Base-by-base conservation (phyloP, 371 early-diverging fungal species). In the Saksenaea oblongispora region DNA sequence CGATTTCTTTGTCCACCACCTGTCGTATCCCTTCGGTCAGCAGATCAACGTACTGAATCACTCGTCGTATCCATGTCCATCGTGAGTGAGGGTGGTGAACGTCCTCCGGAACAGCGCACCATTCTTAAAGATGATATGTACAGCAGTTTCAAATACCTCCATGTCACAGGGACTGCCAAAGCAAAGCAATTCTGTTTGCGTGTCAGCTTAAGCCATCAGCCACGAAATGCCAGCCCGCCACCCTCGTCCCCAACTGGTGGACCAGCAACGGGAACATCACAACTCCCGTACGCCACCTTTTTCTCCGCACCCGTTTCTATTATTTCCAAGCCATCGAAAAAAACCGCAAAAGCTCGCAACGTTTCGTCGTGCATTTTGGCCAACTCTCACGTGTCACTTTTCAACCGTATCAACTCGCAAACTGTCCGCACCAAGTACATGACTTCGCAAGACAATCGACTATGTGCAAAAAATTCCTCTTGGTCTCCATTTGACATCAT, bases 1-100 rank as follows among this genome's bases (percentile, higher is more conserved):
- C 84, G 95, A 1, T 94, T 93, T 69, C 66, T 94, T 35, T 93
- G 93, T 63, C 95, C 95, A 55, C 93, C 95, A 27, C 95, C 95
- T 3, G 82, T 91, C n/a, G 86, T 93, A 2, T 80, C 84, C 28
- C 70, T 91, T 62, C 73, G 82, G 54, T 62, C 66, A 41, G 83
- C 86, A 36, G 72, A 47, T 35, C 56, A 36, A 18, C 14, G 59
- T 22, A 31, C 56, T 8, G 39, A 42, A 26, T 24, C 55, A 17
- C 39, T 65, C 51, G 68, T 57, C 76, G 79, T 92, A 42, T 72
- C 85, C 41, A 84, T 91, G 86, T 85, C 87, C 22, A 84, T 89
- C 42, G 69, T 90, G 18, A 85, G 84, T 56, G 78, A 79, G 37
- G 66, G 60, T 5, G 68, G 68, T 26, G 81, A 81, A 37, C 71